Base-by-base conservation (phyloP, 176 grass and related monocot genomes). In the Cenchrus fungigraminus region DNA sequence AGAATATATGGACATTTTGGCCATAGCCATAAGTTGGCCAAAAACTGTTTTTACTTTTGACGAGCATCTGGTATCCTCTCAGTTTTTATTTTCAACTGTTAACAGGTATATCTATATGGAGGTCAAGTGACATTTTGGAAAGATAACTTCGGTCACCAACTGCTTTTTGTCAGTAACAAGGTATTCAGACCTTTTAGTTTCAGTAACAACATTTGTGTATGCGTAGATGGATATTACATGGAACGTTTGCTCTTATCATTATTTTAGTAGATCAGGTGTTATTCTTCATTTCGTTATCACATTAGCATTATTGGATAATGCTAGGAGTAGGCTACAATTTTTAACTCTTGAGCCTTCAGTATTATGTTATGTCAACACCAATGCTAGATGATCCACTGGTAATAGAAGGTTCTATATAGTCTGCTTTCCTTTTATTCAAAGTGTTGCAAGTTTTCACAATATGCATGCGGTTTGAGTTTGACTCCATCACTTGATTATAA, bases 91-190 rank as follows among this genome's bases (percentile, higher is more conserved):
- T 34, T 34, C 6, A 6, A 16, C 13, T 53, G 9, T 74, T 49
- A 45, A 42, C 78, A 93, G 91, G 88, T 93, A 56, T 76, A 86
- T 81, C 72, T 94, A 20, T 88, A 94, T 71, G 88, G 88, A 68
- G 88, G 78, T 16, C 92, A 94, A 76, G 92, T 94, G 43, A 94
- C 79, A 53, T 88, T 69, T 62, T 94, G 92, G 92, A 88, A 83
- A 75, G 83, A 80, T 58, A 80, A 76, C 22, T 76, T 67, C 50
- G 74, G 82, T 65, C 88, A 91, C 31, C 78, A 91, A 67, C 66
- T 91, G 29, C 79, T 94, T 45, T 91, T 94, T 83, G 57, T 94
- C n/a, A 94, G 92, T 77, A 86, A 78, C 58, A 94, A 94, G 88
- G 92, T 88, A 79, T 73, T 60, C 11, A 60, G 25, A 85, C 75